phyloP scores from a whole-genome alignment of 352 stramenopile genomes.

The Phytopythium helicoides region DNA sequence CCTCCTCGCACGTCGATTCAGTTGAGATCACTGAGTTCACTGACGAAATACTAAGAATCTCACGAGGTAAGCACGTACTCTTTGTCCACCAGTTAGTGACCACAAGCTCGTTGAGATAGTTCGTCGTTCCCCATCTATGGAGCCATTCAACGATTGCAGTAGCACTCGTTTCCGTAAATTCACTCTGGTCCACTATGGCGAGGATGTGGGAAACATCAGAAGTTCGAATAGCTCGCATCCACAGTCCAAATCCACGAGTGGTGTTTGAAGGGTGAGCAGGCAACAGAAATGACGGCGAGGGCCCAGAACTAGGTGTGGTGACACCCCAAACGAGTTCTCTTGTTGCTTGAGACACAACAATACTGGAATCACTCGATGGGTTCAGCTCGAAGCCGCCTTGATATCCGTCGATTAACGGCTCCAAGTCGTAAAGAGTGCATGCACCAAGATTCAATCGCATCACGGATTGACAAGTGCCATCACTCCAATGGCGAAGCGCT shows the following conservation, averaged over 20 bases:
- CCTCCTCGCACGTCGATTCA: conserved; percentile 14
- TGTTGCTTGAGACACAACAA: conserved; percentile 15
- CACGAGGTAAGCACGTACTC: conserved; percentile 40
- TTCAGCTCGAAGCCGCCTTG: conserved; percentile 74
- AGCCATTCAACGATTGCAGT: conserved; percentile 39
- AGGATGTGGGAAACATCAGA: conserved; percentile 19
- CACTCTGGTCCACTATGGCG: conserved; percentile 11
- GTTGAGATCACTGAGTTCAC: conserved; percentile 8
- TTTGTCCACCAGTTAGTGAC: conserved; percentile 54
- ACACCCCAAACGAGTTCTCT: conserved; percentile 33
- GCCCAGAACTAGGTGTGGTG: conserved; percentile 4
- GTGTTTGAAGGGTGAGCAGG: conserved; percentile 25
- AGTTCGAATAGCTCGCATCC: conserved; percentile 38
- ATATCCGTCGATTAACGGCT: conserved; percentile 41
- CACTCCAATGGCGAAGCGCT: conserved; percentile 57
- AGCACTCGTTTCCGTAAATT: conserved; percentile 15
- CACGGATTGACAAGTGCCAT: conserved; percentile 53
- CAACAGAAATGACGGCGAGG: conserved; percentile 37
- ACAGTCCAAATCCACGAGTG: conserved; percentile 30
- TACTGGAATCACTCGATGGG: conserved; percentile 10
- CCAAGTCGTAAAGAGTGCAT: conserved; percentile 57
- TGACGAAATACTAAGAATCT: conserved; percentile 5
- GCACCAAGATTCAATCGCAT: conserved; percentile 14
- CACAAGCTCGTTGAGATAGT: conserved; percentile 34
- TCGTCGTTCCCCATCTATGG: conserved; percentile 18